Conservation (phyloP, 2,329 filamentous ascomycete species). For the Exophiala lecanii-corni region DNA sequence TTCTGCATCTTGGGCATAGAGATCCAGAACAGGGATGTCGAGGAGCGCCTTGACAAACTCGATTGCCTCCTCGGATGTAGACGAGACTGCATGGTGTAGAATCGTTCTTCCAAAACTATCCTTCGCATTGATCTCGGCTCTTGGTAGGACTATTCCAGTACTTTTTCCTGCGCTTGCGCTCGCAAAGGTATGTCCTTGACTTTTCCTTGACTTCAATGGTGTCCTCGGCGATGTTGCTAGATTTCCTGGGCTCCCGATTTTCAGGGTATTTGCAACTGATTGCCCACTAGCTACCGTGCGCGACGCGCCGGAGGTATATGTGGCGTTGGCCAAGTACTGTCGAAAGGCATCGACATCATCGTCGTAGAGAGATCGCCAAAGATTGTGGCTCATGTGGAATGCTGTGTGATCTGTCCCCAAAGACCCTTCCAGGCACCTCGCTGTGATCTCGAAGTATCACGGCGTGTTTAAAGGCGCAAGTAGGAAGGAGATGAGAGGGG, state of each 20-base stretch:
- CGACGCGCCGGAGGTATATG: constrained; percentile 34
- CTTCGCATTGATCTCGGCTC: constrained; percentile 75
- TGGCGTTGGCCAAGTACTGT: constrained; percentile 73
- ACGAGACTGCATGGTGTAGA: constrained; percentile 78
- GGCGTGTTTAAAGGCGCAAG: constrained; percentile 79
- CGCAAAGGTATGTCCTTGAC: constrained; percentile 13
- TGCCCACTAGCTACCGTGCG: constrained; percentile 29
- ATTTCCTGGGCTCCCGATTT: constrained; percentile 31
- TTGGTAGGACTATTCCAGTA: constrained; percentile 39
- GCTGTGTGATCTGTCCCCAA: constrained; percentile 34
- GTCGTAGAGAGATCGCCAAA: constrained; percentile 96
- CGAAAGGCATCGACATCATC: constrained; percentile 96
- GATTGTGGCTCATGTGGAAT: constrained; percentile 84
- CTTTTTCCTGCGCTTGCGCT: constrained; percentile 10
- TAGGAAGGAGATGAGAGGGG: constrained; percentile 12
- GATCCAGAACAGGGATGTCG: constrained; percentile 74
- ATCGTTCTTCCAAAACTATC: constrained; percentile 79
- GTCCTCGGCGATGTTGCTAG: constrained; percentile 46
- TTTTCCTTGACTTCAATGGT: constrained; percentile 27
- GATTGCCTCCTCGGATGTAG: constrained; percentile 62
- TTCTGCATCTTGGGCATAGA: constrained; percentile 82
- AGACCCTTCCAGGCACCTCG: constrained; percentile 69
- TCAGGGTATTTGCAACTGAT: constrained; percentile 40
- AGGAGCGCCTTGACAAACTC: constrained; percentile 75
- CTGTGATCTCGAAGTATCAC: constrained; percentile 81